Evolutionary conservation across 768 basidiomycete genomes (phyloP).

Genomic region (Gautieria morchelliformis): DNA sequence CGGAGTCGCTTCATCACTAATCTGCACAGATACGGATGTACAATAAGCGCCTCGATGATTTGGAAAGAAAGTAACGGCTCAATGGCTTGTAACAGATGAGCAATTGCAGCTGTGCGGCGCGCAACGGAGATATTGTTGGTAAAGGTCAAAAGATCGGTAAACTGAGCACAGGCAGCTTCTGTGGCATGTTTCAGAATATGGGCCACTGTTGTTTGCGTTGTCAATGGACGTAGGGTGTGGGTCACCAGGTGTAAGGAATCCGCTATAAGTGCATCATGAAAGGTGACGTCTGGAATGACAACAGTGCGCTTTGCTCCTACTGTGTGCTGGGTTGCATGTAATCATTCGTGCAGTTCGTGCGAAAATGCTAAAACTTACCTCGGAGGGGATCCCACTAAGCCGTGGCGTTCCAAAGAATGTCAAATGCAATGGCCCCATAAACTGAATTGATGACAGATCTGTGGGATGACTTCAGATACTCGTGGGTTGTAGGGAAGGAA

Average conservation of each 20-base stretch:
- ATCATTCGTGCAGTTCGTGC: background rate
- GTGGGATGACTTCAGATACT: background rate
- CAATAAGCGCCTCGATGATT: background rate
- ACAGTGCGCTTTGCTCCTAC: background rate
- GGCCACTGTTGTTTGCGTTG: background rate
- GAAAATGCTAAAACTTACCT: slow-evolving; percentile 21
- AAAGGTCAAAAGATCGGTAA: background rate
- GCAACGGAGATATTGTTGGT: background rate
- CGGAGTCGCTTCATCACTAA: slow-evolving; percentile 37
- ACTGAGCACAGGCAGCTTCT: background rate
- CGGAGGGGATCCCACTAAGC: slow-evolving; percentile 22
- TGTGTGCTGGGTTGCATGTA: background rate
- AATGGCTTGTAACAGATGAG: background rate
- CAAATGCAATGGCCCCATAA: slow-evolving; percentile 28
- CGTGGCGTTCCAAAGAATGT: slow-evolving; percentile 32
- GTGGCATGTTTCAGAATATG: background rate
- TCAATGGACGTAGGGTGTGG: background rate
- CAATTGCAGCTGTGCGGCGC: background rate
- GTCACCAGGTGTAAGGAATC: slow-evolving; percentile 1
- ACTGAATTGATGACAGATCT: slow-evolving; percentile 16
- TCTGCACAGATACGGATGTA: slow-evolving; percentile 14
- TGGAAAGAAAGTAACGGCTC: background rate
- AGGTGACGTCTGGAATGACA: background rate
- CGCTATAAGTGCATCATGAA: slow-evolving; percentile 1
- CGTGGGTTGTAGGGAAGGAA: background rate